Evolutionary conservation across 805 yeast genomes (phyloP), one percentile per base, ranked within the genome.

Genomic region (Trichomonascus vanleenenianus): DNA sequence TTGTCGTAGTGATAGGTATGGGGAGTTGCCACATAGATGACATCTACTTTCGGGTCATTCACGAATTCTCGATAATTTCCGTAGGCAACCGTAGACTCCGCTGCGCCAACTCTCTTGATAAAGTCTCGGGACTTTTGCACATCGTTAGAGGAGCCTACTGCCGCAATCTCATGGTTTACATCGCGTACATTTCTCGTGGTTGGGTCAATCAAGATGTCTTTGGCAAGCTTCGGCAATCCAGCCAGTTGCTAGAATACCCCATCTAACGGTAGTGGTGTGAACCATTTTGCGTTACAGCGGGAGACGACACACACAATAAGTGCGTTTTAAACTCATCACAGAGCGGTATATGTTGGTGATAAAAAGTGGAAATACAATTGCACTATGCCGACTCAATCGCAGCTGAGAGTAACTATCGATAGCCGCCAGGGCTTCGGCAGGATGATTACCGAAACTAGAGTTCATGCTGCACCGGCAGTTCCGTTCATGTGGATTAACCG

Each of bases 1-100:
- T 70, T 72, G 38, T 70, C 72, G 42, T 70, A 65, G 57, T 77
- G 82, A 52, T 67, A 62, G 11, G 68, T 61, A 61, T 77, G 81
- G 2, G 81, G 81, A 8, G 78, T 66, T 2, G 79, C 81, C 35
- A 77, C 62, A 53, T 77, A 77, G 36, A 77, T 65, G n/a, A 70
- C 62, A 42, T 76, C 73, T 31, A 76, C 66, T 2, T 67, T 61
- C 2, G 64, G 55, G 50, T 73, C 68, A 14, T 48, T 47, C 47
- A 66, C 73, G 34, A 76, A 64, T 1, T 72, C 73, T 12, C 67
- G 66, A 52, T 77, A 76, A 12, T 48, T 47, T 9, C 52, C 58
- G 38, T 57, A 57, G 2, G 48, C 47, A 10, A 19, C 4, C 15
- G 43, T 39, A 19, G 46, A 47, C 5, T 38, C 50, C 12, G 48